Evolutionary conservation across 129 eudicot species (phyloP), one percentile per base, ranked within the genome.

Genomic region (Arctium minus): DNA sequence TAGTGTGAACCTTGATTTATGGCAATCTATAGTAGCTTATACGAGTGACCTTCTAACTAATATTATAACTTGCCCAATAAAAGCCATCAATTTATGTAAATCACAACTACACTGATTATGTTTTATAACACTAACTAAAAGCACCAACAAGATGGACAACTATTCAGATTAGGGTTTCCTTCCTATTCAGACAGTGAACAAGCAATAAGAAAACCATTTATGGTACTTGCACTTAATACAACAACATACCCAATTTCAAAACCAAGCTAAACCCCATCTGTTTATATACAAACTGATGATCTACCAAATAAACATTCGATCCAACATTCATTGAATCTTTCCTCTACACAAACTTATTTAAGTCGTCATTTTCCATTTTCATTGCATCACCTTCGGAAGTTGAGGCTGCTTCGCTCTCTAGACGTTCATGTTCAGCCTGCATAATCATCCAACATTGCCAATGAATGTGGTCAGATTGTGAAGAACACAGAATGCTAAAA

Each of bases 401-500:
- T 44, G 92, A 85, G 42, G 74, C 73, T 39, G 82, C 80, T 86
- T 85, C 90, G 4, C 74, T 87, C 60, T 84, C 90, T n/a, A 76
- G 73, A 35, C 82, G 86, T 73, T 81, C 88, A 30, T 75, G 89
- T 82, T 90, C 91, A 30, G 97, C 98, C 98, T 93, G 92, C 86
- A 67, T 72, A 42, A 73, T 31, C 32, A 36, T 31, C 75, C 31
- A 44, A 70, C 53, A 31, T 40, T 62, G 73, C 9, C 27, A 30
- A 82, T 68, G 12, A 30, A 65, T 74, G 67, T n/a, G 15, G 10
- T 73, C 22, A 15, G 30, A 38, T 40, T 37, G 6, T 6, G 40
- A 32, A 71, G 31, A 73, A 11, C 1, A 71, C 3, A 69, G 18
- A 5, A 37, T 13, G 46, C 31, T 18, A 38, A 11, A 30, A 22